Conservation (phyloP, 164 flowering plant genomes). For the Aristolochia contorta region DNA sequence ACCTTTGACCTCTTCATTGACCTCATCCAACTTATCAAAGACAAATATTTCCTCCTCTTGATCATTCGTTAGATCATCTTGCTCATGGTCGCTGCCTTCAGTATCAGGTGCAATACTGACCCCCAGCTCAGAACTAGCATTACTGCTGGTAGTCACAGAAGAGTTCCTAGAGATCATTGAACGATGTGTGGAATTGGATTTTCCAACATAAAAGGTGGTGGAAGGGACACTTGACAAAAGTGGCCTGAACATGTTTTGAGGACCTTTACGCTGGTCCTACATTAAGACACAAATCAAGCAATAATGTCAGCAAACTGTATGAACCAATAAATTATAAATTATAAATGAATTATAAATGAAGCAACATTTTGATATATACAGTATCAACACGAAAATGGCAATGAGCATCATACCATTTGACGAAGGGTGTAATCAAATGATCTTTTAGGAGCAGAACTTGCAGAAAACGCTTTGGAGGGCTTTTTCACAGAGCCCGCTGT, state of each 20-base stretch:
- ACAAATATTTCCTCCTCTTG: conserved; percentile 47
- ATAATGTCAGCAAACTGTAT: too few species aligned
- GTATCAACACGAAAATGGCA: too few species aligned
- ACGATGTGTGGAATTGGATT: conserved; percentile 46
- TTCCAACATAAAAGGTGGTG: conserved; percentile 67
- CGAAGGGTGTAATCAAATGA: conserved; percentile 73
- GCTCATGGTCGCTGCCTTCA: conserved; percentile 61
- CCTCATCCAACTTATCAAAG: conserved; percentile 50
- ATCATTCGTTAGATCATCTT: conserved; percentile 38
- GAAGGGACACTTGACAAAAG: conserved; percentile 92
- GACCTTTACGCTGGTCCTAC: conserved; percentile 74
- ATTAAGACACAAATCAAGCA: conserved; percentile 3
- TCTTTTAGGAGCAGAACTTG: conserved; percentile 85
- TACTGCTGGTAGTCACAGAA: conserved; percentile 77
- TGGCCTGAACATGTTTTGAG: conserved; percentile 96
- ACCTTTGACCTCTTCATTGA: conserved; percentile 23
- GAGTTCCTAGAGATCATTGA: conserved; percentile 60
- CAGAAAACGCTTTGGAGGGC: conserved; percentile 31
- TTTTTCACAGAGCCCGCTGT: conserved; percentile 42
- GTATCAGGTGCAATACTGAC: conserved; percentile 49
- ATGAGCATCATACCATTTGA: conserved; percentile 54
- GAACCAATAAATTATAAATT: too few species aligned
- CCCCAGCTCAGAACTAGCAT: conserved; percentile 77
- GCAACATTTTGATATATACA: too few species aligned
- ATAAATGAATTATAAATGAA: too few species aligned